These are phyloP conservation scores for Daldinia grandis DNA, from an alignment of 495 filamentous ascomycete genomes.

Conservation along the genomic window DNA sequence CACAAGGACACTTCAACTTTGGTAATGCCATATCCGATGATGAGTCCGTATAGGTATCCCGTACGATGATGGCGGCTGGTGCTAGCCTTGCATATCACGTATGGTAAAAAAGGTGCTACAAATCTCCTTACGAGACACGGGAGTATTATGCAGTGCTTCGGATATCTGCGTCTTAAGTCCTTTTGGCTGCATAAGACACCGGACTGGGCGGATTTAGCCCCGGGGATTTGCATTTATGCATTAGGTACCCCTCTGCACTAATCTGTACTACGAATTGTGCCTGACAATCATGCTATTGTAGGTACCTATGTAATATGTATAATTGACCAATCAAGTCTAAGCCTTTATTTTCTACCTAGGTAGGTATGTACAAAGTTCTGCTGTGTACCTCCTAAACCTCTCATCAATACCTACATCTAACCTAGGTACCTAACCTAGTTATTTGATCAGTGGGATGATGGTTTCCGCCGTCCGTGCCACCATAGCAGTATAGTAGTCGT, in stretches of 20 bases:
- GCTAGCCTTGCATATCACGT: not conserved
- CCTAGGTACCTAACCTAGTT: too few relatives aligned
- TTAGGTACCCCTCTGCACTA: not conserved
- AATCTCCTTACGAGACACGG: too few relatives aligned
- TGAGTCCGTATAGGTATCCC: not conserved
- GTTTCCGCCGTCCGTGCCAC: conserved; percentile 38
- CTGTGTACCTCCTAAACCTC: too few relatives aligned
- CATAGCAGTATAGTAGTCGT: conserved; percentile 40
- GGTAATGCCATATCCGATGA: not conserved
- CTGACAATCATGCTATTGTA: too few relatives aligned
- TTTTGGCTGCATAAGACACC: not conserved
- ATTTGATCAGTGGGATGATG: conserved; percentile 34
- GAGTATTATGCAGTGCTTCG: not conserved
- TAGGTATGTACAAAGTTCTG: too few relatives aligned
- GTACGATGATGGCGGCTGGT: not conserved
- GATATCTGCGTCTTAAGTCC: conserved; percentile 1
- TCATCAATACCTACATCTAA: too few relatives aligned
- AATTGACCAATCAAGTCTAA: too few relatives aligned
- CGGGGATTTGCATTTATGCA: not conserved
- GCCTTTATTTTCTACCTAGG: too few relatives aligned
- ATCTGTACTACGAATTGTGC: too few relatives aligned
- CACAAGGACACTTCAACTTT: not conserved
- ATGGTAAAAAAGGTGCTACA: not conserved
- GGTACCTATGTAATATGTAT: too few relatives aligned
- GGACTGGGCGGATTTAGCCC: not conserved